Evolutionary conservation across 108 stramenopile genomes (phyloP), one percentile per base, ranked within the genome.

Genomic region (Skeletonema marinoi): DNA sequence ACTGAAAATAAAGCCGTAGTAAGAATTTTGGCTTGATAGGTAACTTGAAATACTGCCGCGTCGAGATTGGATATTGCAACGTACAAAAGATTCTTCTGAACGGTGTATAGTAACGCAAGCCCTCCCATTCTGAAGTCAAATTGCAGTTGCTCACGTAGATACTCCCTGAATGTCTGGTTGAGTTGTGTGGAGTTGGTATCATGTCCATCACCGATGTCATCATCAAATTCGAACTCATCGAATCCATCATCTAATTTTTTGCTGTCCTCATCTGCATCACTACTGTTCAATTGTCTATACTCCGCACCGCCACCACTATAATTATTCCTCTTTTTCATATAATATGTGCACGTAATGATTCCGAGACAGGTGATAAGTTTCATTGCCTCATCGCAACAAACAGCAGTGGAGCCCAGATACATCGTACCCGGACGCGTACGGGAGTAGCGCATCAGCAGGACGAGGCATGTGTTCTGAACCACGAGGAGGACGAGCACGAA

Each of bases 11-110:
- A 59, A 8, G 99, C 99, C 19, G 99, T 99, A 6, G 98, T 98
- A 32, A 99, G 85, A 59, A 99, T 98, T 81, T 98, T 99, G 42
- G 97, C 85, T 74, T 99, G 98, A 77, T 98, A 98, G 68, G 92
- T 95, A 2, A 99, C 98, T 88, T 98, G 98, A 77, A 97, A 98
- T 32, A 94, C 97, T 3, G 98, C 96, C 2, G 98, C 96, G 70
- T 99, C 98, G 38, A 99, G 88, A 68, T 99, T 97, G 32, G 91
- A 88, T 75, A 99, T 86, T 6, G 98, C 98, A n/a, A 95, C 73
- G 73, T 98, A 98, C 21, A 99, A 88, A 2, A 99, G 81, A 86
- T 98, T 98, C 88, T 99, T 99, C 77, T 99, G 99, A 8, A 99
- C 66, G 2, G 88, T 93, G 81, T 99, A 99, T 39, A 99, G 81